Conservation (phyloP, 2,329 filamentous ascomycete species). For the Pestalotiopsis sp. region DNA sequence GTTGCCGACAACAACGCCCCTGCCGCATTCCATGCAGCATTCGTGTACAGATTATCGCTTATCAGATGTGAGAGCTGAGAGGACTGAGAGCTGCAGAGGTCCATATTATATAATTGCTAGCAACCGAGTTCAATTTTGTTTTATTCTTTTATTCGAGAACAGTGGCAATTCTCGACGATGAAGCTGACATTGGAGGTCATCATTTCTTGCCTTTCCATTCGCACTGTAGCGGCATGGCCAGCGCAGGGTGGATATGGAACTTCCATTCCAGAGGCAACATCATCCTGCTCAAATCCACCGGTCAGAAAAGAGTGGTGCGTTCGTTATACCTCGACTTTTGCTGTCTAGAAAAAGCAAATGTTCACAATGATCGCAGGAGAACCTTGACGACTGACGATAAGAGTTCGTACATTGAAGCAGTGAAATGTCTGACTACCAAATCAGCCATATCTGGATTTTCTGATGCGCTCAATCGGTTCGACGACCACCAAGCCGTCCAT, state of each 20-base stretch:
- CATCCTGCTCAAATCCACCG: neutral
- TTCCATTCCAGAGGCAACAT: no score
- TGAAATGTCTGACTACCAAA: conserved; percentile 6
- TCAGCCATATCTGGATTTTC: conserved; percentile 2
- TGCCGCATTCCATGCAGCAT: neutral
- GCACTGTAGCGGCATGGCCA: neutral
- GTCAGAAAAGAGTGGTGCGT: conserved; percentile 1
- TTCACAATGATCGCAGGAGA: neutral
- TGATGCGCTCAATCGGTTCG: conserved; percentile 10
- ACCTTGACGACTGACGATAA: neutral
- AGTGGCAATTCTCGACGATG: neutral
- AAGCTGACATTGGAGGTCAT: neutral
- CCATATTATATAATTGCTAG: neutral
- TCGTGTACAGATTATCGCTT: neutral
- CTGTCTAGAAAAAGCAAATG: neutral
- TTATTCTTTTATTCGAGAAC: neutral
- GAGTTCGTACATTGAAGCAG: conserved; percentile 5
- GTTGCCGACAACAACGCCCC: neutral
- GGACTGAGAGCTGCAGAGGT: neutral
- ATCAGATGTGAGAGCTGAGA: no score
- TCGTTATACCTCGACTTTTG: neutral
- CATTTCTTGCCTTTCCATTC: neutral
- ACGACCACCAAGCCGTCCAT: conserved; percentile 13
- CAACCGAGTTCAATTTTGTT: neutral
- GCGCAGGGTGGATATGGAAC: neutral